These are phyloP conservation scores for Sophora flavescens DNA, from an alignment of 306 rosid genomes.

Conservation along the genomic window DNA sequence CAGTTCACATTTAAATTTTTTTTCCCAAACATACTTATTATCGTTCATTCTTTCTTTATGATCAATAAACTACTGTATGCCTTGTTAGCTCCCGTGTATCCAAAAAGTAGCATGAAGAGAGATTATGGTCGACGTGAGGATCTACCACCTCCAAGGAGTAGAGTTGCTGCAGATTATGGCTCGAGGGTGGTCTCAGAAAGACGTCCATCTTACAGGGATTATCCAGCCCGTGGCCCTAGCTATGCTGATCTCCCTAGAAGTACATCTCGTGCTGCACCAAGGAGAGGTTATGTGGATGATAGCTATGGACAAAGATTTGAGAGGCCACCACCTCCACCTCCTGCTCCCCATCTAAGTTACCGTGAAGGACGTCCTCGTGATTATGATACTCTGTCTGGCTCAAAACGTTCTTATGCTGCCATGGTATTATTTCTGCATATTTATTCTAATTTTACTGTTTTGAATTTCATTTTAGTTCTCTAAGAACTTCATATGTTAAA, in stretches of 20 bases:
- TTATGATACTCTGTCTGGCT: slow-evolving; percentile 82
- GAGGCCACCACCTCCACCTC: slow-evolving; percentile 84
- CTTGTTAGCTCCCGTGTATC: slow-evolving; percentile 69
- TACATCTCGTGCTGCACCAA: slow-evolving; percentile 65
- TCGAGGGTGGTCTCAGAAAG: slow-evolving; percentile 83
- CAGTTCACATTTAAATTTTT: background rate
- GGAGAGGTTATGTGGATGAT: slow-evolving; percentile 93
- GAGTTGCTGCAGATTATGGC: slow-evolving; percentile 75
- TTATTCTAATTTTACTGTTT: background rate
- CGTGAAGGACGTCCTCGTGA: slow-evolving; percentile 92
- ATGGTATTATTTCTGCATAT: slow-evolving; percentile 47
- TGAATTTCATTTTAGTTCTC: background rate
- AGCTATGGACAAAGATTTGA: slow-evolving; percentile 84
- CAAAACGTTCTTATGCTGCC: slow-evolving; percentile 87
- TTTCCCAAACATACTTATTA: background rate
- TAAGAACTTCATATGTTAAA: background rate
- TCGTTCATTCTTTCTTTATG: slow-evolving; percentile 12
- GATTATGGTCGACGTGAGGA: slow-evolving; percentile 88
- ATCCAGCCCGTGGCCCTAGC: slow-evolving; percentile 71
- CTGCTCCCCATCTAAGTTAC: slow-evolving; percentile 69
- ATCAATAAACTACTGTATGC: slow-evolving; percentile 8
- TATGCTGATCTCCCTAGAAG: slow-evolving; percentile 79
- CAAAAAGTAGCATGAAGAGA: slow-evolving; percentile 82
- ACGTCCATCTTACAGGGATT: slow-evolving; percentile 81
- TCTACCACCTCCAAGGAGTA: slow-evolving; percentile 84